Evolutionary conservation across 495 filamentous ascomycete species (phyloP).

Genomic region (Astrothelium macrocarpum): DNA sequence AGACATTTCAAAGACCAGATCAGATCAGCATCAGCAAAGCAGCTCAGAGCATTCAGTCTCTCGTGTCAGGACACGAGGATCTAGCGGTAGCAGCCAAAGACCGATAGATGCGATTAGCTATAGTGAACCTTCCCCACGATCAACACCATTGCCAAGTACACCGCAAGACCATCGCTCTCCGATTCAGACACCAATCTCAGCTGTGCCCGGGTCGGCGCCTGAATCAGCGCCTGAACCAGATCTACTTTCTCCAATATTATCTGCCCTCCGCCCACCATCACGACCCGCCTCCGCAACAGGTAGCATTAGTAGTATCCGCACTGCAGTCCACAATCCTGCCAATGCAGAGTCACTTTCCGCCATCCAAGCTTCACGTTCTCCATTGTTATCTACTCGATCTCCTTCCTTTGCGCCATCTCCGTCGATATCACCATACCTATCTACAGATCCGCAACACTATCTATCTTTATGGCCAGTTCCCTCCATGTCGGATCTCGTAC

Average conservation of each 20-base stretch:
- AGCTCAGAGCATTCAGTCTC: neutral
- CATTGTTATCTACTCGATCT: neutral
- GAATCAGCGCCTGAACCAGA: neutral
- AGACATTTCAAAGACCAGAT: neutral
- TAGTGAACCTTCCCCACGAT: neutral
- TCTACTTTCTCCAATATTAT: neutral
- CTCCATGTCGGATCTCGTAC: neutral
- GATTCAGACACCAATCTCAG: neutral
- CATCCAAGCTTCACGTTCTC: conserved; percentile 16
- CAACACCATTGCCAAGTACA: neutral
- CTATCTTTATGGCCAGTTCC: neutral
- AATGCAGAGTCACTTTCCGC: neutral
- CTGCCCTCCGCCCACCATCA: neutral
- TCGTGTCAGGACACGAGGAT: neutral
- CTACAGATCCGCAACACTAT: conserved; percentile 4
- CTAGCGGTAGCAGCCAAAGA: neutral
- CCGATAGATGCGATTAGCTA: neutral
- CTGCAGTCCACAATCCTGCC: neutral
- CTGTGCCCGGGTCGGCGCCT: neutral
- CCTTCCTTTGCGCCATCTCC: neutral
- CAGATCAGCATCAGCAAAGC: neutral
- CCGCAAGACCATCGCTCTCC: neutral
- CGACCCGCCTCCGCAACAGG: neutral
- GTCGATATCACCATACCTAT: neutral
- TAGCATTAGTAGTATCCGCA: neutral